These are phyloP conservation scores for Rhypophila decipiens DNA, from an alignment of 495 filamentous ascomycete species.

Conservation along the genomic window DNA sequence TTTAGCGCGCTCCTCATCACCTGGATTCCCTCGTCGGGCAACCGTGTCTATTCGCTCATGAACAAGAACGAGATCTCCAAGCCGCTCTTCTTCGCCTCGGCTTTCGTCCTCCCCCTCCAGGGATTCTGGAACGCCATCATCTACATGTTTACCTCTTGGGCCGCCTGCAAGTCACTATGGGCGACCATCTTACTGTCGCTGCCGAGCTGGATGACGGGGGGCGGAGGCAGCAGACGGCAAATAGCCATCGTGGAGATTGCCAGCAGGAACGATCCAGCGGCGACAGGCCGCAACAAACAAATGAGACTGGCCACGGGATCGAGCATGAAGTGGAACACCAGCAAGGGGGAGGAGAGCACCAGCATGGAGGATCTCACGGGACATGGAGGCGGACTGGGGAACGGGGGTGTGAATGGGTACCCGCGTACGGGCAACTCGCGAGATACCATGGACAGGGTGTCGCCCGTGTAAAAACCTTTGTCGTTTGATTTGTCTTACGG, in stretches of 20 bases:
- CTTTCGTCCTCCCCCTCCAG: conserved; percentile 73
- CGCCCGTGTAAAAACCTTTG: conserved; percentile 5
- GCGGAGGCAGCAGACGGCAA: neutral
- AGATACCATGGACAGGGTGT: conserved; percentile 2
- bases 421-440: too few species aligned
- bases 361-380: conserved; percentile 18
- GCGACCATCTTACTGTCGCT: conserved; percentile 1
- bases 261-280: neutral
- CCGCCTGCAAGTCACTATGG: conserved; percentile 35
- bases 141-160: conserved; percentile 60
- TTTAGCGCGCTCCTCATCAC: conserved; percentile 76
- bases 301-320: neutral
- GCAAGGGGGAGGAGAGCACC: conserved; percentile 13
- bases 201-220: neutral
- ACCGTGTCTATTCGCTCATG: conserved; percentile 66
- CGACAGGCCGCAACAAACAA: neutral
- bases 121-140: conserved; percentile 84
- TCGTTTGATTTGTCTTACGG: too few species aligned
- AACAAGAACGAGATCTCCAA: conserved; percentile 48
- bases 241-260: conserved; percentile 7
- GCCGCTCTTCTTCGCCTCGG: conserved; percentile 62
- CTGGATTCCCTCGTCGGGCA: conserved; percentile 78
- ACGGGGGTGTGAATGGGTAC: neutral
- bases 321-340: conserved; percentile 7
- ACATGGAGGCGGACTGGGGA: neutral